A percentile compares a stretch with the other conserved stretches of the same genome.
Evolutionary conservation across 768 basidiomycete species (phyloP).

Genomic region (Neoboletus magnificus): DNA sequence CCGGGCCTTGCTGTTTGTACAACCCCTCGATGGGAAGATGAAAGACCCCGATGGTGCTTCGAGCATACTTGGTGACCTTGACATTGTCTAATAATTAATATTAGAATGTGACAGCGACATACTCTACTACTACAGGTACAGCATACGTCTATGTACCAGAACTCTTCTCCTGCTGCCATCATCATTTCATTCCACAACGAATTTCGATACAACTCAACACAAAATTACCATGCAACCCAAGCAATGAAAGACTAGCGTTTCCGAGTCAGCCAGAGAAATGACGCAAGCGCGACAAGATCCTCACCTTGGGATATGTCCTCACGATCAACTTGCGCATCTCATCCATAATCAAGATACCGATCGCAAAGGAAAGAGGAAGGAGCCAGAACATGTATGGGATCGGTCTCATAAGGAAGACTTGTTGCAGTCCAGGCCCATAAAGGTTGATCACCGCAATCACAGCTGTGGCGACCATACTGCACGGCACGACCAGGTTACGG

Average conservation of each 20-base stretch:
- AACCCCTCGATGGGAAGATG: too few species aligned
- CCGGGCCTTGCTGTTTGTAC: too few species aligned
- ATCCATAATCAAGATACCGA: conserved; percentile 43
- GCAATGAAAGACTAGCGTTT: conserved; percentile 20
- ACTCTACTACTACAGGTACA: too few species aligned
- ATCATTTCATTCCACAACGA: too few species aligned
- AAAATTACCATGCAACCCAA: conserved; percentile 21
- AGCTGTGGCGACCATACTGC: conserved; percentile 33
- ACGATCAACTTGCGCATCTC: conserved; percentile 46
- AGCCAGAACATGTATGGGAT: conserved; percentile 48
- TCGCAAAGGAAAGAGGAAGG: conserved; percentile 39
- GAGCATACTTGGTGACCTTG: too few species aligned
- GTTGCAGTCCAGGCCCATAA: conserved; percentile 33
- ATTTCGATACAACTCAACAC: too few species aligned
- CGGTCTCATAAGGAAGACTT: conserved; percentile 30
- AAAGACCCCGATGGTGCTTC: too few species aligned
- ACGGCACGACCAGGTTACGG: conserved; percentile 32
- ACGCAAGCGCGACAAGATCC: not conserved
- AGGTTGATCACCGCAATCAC: conserved; percentile 34
- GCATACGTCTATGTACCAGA: too few species aligned
- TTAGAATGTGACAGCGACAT: too few species aligned
- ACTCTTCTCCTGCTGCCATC: too few species aligned
- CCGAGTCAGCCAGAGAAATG: not conserved
- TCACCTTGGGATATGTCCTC: conserved; percentile 42
- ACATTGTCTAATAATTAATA: too few species aligned